A percentile compares a stretch with the other conserved stretches of the same genome.
Evolutionary conservation across 352 stramenopile species (phyloP).

Genomic region (Pythium sp.): DNA sequence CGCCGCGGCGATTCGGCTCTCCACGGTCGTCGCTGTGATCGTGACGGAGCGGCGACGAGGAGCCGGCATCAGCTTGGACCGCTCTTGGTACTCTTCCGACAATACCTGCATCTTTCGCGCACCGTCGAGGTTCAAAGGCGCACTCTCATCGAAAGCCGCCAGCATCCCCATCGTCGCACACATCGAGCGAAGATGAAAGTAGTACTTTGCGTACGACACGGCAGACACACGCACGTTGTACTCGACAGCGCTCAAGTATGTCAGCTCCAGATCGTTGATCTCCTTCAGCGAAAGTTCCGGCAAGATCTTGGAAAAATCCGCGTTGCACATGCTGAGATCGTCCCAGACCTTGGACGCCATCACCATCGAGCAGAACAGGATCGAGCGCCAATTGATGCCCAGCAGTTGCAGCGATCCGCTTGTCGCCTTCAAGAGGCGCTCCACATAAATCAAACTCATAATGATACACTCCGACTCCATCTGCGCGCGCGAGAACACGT

Average conservation of each 20-base stretch:
- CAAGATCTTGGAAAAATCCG: conserved; percentile 94
- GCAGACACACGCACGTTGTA: conserved; percentile 88
- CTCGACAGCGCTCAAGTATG: conserved; percentile 88
- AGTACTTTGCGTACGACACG: conserved; percentile 93
- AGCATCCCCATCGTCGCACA: conserved; percentile 87
- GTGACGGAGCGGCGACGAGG: conserved; percentile 75
- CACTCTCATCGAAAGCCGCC: conserved; percentile 69
- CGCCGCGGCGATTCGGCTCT: conserved; percentile 25
- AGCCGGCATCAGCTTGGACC: conserved; percentile 69
- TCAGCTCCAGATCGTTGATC: conserved; percentile 96
- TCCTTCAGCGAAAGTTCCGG: conserved; percentile 89
- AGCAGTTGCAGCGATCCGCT: conserved; percentile 75
- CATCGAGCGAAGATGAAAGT: conserved; percentile 96
- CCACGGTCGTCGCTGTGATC: conserved; percentile 55
- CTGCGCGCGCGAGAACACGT: conserved; percentile 89
- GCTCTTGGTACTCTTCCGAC: conserved; percentile 85
- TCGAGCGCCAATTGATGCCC: conserved; percentile 90
- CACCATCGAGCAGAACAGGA: conserved; percentile 96
- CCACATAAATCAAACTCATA: conserved; percentile 97
- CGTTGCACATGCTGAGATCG: conserved; percentile 97
- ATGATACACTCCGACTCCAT: conserved; percentile 98
- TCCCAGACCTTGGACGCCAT: conserved; percentile 98
- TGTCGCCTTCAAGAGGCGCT: conserved; percentile 92
- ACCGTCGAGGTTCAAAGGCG: conserved; percentile 76
- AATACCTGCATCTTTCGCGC: conserved; percentile 87